Base-by-base conservation (phyloP, 2,329 filamentous ascomycete species). In the Trichoderma afroharzianum region DNA sequence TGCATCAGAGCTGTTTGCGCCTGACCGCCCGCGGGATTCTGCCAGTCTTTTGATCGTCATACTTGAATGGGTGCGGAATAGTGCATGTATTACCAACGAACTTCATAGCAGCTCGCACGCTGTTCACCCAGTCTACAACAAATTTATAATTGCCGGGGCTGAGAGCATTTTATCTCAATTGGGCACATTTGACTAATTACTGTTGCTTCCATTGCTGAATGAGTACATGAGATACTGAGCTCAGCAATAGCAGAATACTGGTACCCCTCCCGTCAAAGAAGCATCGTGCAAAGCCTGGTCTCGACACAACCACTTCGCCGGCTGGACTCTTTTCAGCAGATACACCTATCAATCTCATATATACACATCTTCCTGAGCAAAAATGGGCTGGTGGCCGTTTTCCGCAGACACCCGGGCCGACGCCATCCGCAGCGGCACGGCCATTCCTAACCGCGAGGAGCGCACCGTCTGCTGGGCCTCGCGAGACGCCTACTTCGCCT, bases 391-490 rank as follows among this genome's bases (percentile, higher is more conserved):
- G 76, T 81, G 80, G 79, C 76, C 88, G 72, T 85, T 88, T 79
- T 82, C 82, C 73, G 36, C 15, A 59, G 75, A 81, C 68, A 81
- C 84, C 74, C 85, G 85, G 80, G 85, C 83, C 75, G 82, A 86
- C 73, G 86, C 86, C 75, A 84, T 89, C 75, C 87, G 87, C 79
- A 81, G 81, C 73, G 88, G 88, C 76, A 81, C 83, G 74, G 85
- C 95, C 77, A 94, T 95, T 6, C 96, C 96, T n/a, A 93, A 93
- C 79, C 91, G 95, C 74, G 89, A 87, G 74, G 93, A 95, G 81
- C 91, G 96, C 78, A 86, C 90, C 77, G 86, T 88, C 78, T 99
- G 96, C 88, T 99, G 95, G 92, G 92, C 94, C 77, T 91, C 92
- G 61, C 90, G 96, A 76, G 96, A 99, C 83, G 83, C 83, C 74